These are phyloP conservation scores for Russula sp. DNA, from an alignment of 768 basidiomycete genomes.

Conservation along the genomic window DNA sequence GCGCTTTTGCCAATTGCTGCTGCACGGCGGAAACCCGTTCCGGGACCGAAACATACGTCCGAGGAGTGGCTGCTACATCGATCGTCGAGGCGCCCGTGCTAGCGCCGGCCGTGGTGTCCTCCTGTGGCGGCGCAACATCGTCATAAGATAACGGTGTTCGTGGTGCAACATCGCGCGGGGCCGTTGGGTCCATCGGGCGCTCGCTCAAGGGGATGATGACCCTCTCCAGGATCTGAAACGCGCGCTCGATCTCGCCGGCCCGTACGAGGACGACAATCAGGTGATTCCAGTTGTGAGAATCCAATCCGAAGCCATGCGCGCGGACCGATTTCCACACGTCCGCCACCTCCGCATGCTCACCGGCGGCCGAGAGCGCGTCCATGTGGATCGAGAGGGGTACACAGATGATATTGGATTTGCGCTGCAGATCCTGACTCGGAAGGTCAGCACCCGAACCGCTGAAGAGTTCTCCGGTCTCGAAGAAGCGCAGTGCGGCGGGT, in stretches of 20 bases:
- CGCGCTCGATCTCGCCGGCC: conserved; percentile 75
- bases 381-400: conserved; percentile 79
- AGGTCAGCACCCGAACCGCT: conserved; percentile 26
- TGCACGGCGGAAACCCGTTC: conserved; percentile 1
- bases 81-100: conserved; percentile 19
- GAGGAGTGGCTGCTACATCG: conserved; percentile 2
- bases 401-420: conserved; percentile 55
- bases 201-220: conserved; percentile 59
- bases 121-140: conserved; percentile 16
- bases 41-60: conserved; percentile 1
- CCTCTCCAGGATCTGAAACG: conserved; percentile 75
- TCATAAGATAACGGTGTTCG: conserved; percentile 28
- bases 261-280: conserved; percentile 68
- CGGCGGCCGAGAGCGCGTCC: conserved; percentile 61
- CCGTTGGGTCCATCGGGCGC: conserved; percentile 25
- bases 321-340: conserved; percentile 61
- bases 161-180: conserved; percentile 24
- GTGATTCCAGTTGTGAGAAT: conserved; percentile 91
- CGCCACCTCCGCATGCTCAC: conserved; percentile 55
- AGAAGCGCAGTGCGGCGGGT: conserved; percentile 45
- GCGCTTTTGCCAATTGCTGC: conserved; percentile 8
- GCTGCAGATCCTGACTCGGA: conserved; percentile 24
- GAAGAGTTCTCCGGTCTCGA: conserved; percentile 34
- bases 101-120: neutral
- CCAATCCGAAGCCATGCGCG: conserved; percentile 64